Base-by-base conservation (phyloP, 257 asterid species). In the Ehretia macrophylla region DNA sequence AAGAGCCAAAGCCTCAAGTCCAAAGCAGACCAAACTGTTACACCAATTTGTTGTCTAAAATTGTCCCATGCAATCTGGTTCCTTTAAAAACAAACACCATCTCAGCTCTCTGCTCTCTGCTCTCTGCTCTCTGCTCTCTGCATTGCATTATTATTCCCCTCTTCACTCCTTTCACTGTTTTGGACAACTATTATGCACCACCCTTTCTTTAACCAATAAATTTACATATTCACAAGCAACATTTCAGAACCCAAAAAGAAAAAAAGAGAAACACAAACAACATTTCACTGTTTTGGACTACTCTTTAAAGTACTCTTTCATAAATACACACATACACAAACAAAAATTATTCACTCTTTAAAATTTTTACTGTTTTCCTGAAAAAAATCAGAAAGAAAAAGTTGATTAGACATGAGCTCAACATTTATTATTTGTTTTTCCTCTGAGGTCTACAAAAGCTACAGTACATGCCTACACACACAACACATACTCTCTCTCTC, bases 81-180 rank as follows among this genome's bases (percentile, higher is more conserved):
- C 81, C 68, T 66, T 75, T 77, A 72, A 81, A 81, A 78, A 55
- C 58, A 57, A 45, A 59, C 56, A 27, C 3, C 35, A 3, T 6
- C 35, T 27, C n/a, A n/a, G n/a, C n/a, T n/a, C n/a, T n/a, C n/a
- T 38, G 44, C 11, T 38, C 11, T 11, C 11, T 11, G 6, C 44
- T 38, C 44, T 38, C 44, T 38, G n/a, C 44, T 38, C 44, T 42
- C 47, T 42, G 14, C 5, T 53, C 53, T 62, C 69, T 74, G 75
- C 69, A 52, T 65, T 61, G 78, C 68, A 61, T 69, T 27, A 27
- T 79, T 66, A 44, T 64, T 59, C 74, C 50, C 55, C 67, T 75
- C 80, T 77, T 75, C 78, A 72, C 70, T 79, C 81, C 83, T 81
- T 83, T 79, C 92, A 79, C 85, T 77, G 75, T 75, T 81, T 74